Percentiles rank a stretch among this genome's conserved stretches.
These are phyloP conservation scores for Heimioporus sp. DNA, from an alignment of 768 basidiomycete genomes.

Conservation along the genomic window DNA sequence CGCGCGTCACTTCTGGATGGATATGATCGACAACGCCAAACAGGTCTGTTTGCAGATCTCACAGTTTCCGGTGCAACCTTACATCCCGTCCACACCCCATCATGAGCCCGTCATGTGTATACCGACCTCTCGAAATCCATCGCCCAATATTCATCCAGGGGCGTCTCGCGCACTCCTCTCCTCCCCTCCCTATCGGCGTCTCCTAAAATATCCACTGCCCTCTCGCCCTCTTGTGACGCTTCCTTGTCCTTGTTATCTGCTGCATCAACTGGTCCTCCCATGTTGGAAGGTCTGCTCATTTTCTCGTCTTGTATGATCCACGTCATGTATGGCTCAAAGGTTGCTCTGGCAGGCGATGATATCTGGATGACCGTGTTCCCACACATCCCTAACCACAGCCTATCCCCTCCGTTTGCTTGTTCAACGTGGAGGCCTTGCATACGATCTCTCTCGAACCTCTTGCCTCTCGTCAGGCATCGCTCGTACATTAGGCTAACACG, in stretches of 20 bases:
- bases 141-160: constrained; percentile 78
- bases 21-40: constrained; percentile 69
- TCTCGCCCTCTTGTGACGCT: not conserved
- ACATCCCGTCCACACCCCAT: not conserved
- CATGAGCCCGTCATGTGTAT: not conserved
- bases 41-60: constrained; percentile 63
- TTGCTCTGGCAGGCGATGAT: constrained; percentile 94
- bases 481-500: no score
- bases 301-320: not conserved
- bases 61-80: constrained; percentile 67
- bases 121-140: constrained; percentile 65
- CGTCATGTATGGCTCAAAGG: constrained; percentile 36
- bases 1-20: constrained; percentile 55
- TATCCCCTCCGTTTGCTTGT: constrained; percentile 87
- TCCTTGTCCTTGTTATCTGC: constrained; percentile 25
- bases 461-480: constrained; percentile 65
- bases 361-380: constrained; percentile 95
- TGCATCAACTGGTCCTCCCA: constrained; percentile 63
- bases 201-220: not conserved
- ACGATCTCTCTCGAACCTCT: constrained; percentile 84
- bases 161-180: constrained; percentile 33
- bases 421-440: constrained; percentile 98
- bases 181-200: not conserved
- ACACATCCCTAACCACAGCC: constrained; percentile 62
- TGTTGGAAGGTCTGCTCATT: constrained; percentile 53